Evolutionary conservation across 345 rosid genomes (phyloP).

Genomic region (Anacardium occidentale): DNA sequence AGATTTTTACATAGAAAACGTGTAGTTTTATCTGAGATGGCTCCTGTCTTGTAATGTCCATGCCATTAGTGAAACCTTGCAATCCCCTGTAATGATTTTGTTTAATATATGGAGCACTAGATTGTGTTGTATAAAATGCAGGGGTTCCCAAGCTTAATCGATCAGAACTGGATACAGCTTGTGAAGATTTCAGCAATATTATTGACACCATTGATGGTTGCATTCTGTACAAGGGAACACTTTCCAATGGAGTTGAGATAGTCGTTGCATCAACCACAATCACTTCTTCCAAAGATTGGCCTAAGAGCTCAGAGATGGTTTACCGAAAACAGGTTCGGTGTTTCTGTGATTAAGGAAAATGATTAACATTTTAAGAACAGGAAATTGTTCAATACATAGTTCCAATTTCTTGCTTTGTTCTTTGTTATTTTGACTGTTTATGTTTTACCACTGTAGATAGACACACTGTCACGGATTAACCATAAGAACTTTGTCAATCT

Average conservation of each 20-base stretch:
- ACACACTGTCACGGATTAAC: conserved; percentile 68
- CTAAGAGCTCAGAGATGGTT: conserved; percentile 57
- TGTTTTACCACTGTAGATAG: conserved; percentile 49
- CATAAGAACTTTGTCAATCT: conserved; percentile 95
- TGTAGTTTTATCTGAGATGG: too few species aligned
- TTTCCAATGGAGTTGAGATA: conserved; percentile 97
- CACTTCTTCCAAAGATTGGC: conserved; percentile 61
- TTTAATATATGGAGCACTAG: background rate
- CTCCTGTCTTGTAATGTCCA: too few species aligned
- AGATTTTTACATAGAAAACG: too few species aligned
- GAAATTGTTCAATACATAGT: background rate
- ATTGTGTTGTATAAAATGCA: conserved; percentile 28
- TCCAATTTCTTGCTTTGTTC: background rate
- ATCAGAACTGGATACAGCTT: conserved; percentile 85
- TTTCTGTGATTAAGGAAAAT: background rate
- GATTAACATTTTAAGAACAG: background rate
- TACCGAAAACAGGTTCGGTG: conserved; percentile 69
- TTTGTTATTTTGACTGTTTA: conserved; percentile 2
- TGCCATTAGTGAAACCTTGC: background rate
- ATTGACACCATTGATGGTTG: conserved; percentile 56
- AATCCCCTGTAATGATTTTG: background rate
- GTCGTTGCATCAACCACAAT: conserved; percentile 63
- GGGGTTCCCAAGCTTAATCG: conserved; percentile 95
- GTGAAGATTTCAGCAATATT: conserved; percentile 98
- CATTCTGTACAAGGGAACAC: conserved; percentile 83